Evolutionary conservation across 768 basidiomycete species (phyloP), one percentile per base, ranked within the genome.

Genomic region (Podaxis sp.): DNA sequence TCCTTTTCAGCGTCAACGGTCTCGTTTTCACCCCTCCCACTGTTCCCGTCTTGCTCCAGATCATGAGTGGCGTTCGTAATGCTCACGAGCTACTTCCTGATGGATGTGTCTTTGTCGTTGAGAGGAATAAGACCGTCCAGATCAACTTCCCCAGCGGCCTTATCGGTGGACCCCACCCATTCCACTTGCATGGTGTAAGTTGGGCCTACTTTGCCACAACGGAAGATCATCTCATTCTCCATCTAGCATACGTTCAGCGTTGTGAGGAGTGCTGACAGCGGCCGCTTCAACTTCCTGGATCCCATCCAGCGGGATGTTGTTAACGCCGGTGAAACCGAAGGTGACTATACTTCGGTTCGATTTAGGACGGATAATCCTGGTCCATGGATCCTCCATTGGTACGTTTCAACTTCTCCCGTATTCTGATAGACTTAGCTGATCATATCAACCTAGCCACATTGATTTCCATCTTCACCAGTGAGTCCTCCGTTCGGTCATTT

Each of bases 321-420:
- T 38, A 74, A 69, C 55, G 77, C 80, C 7, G 76, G 77, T 5
- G 44, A 62, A 32, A 52, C 23, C 9, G 66, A 61, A 21, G 69
- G 67, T 0, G 80, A 80, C 61, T 76, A 76, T 18, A 79, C 81
- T 27, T 83, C 82, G 0, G 73, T 91, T 46, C 81, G 88, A 4
- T 90, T 88, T 73, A 70, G 71, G 28, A 87, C 88, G 0, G 82
- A 91, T 66, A 90, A 90, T 70, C 71, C 87, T 2, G 89, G 88
- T 2, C 82, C 83, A 4, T 87, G 84, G 80, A 74, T 82, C 62
- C 67, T 82, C 58, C 80, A 80, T 53, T 79, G 75, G 75, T 65
- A 40, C 25, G 58, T 59, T 64, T 56, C 46, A 2, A 14, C 38
- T 18, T 50, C 4, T 10, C 42, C 16, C 16, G 38, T 10, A 21